Percentiles rank a stretch among this genome's conserved stretches.
Evolutionary conservation across 352 stramenopile species (phyloP).

Genomic region (Pythium sukuiense): DNA sequence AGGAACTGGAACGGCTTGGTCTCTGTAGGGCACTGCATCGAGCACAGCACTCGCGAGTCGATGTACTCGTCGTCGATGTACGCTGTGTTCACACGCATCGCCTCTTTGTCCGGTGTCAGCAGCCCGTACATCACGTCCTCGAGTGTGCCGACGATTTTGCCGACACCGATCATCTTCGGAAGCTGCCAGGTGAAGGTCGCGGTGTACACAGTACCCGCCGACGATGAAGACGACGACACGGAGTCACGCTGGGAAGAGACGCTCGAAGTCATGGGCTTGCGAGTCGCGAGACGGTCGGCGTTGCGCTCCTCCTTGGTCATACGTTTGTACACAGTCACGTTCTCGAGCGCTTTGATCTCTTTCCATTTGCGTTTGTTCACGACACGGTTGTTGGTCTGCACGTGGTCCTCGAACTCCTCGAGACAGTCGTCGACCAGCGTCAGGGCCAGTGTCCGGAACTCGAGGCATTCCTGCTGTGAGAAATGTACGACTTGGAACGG

Average conservation of each 20-base stretch:
- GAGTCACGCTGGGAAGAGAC: constrained; percentile 10
- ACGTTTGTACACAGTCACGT: constrained; percentile 39
- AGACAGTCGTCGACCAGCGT: constrained; percentile 19
- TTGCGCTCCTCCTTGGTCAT: constrained; percentile 15
- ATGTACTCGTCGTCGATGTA: constrained; percentile 49
- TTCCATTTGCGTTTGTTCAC: constrained; percentile 38
- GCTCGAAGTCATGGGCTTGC: constrained; percentile 3
- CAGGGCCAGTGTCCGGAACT: constrained; percentile 8
- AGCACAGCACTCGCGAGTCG: constrained; percentile 36
- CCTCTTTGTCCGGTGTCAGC: constrained; percentile 40
- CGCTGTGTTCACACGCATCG: constrained; percentile 53
- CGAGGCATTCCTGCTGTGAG: constrained; percentile 10
- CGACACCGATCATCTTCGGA: constrained; percentile 17
- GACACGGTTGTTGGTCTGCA: constrained; percentile 8
- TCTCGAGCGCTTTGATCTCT: constrained; percentile 46
- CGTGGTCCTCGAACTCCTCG: constrained; percentile 17
- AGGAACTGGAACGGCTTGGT: constrained; percentile 31
- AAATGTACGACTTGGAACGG: constrained; percentile 13
- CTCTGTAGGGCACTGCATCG: constrained; percentile 43
- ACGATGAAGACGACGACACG: constrained; percentile 10
- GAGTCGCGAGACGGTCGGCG: neutral
- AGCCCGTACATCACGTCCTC: constrained; percentile 70
- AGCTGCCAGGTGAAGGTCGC: constrained; percentile 13
- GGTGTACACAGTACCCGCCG: neutral
- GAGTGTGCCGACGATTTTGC: constrained; percentile 34